Evolutionary conservation across 805 yeast species (phyloP).

Genomic region (Kodamaea hsintzibuensis): DNA sequence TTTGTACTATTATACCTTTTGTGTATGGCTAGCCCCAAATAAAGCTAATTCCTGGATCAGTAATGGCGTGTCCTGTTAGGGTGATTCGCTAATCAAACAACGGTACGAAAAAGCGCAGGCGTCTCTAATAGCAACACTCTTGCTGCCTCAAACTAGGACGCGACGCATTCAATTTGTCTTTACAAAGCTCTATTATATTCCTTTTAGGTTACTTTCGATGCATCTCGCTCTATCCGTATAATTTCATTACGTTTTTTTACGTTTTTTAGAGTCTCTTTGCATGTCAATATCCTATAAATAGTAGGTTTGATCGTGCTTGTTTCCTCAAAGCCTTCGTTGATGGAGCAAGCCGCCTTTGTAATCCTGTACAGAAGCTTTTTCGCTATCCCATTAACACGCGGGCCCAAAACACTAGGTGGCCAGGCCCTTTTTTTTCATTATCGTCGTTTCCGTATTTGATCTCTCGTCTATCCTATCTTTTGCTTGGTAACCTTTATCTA

Average conservation of each 20-base stretch:
- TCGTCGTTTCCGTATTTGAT: neutral
- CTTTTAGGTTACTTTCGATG: conserved; percentile 2
- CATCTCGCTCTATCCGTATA: conserved; percentile 1
- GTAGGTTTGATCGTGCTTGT: neutral
- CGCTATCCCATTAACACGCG: neutral
- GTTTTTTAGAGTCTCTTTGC: neutral
- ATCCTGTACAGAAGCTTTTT: neutral
- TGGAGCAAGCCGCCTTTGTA: neutral
- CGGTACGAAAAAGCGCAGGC: neutral
- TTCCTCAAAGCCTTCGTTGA: neutral
- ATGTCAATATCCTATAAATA: neutral
- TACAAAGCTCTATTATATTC: neutral
- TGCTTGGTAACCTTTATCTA: neutral
- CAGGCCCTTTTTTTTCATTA: neutral
- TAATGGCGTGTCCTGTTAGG: neutral
- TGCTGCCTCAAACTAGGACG: neutral
- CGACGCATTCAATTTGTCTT: neutral
- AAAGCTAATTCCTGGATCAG: neutral
- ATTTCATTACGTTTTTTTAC: neutral
- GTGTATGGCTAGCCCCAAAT: neutral
- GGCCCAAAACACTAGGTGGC: neutral
- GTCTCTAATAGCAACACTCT: neutral
- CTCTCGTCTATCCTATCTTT: neutral
- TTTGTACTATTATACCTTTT: neutral
- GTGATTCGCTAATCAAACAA: neutral